phyloP scores from a whole-genome alignment of 139 green algal species.

The Chlamydomonas applanata region DNA sequence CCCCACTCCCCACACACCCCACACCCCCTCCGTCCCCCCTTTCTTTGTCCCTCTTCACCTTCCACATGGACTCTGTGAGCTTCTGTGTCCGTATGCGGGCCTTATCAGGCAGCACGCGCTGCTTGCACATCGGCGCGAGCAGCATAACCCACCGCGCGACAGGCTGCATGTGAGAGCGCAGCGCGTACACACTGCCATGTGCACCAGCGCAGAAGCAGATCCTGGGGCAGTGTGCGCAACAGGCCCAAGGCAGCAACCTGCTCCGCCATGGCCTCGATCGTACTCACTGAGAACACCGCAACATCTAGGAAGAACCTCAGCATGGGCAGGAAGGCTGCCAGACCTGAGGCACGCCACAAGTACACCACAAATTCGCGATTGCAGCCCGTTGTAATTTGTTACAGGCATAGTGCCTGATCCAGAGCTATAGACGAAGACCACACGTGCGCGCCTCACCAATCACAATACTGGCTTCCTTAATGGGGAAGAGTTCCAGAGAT shows the following conservation, averaged over 20 bases:
- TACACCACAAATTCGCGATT: too few relatives aligned
- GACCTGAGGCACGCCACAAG: not conserved
- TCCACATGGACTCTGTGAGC: slow-evolving; percentile 54
- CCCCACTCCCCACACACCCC: too few relatives aligned
- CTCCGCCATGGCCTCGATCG: too few relatives aligned
- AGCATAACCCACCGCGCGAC: not conserved
- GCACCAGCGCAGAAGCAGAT: not conserved
- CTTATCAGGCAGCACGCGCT: slow-evolving; percentile 8
- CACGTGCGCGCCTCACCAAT: not conserved
- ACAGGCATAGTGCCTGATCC: too few relatives aligned
- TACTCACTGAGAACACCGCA: too few relatives aligned
- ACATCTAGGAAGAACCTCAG: not conserved
- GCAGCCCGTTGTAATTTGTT: too few relatives aligned
- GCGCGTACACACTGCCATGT: too few relatives aligned
- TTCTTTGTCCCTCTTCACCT: too few relatives aligned
- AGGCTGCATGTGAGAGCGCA: slow-evolving; percentile 21
- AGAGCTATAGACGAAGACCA: too few relatives aligned
- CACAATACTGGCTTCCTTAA: not conserved
- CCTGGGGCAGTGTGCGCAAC: too few relatives aligned
- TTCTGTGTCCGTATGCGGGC: slow-evolving; percentile 20
- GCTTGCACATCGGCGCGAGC: not conserved
- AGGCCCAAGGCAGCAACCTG: too few relatives aligned
- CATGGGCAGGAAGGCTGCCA: slow-evolving; percentile 21
- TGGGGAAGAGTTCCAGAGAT: slow-evolving; percentile 4
- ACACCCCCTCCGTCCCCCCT: too few relatives aligned